Evolutionary conservation across 768 basidiomycete species (phyloP).

Genomic region (Mycena metata): DNA sequence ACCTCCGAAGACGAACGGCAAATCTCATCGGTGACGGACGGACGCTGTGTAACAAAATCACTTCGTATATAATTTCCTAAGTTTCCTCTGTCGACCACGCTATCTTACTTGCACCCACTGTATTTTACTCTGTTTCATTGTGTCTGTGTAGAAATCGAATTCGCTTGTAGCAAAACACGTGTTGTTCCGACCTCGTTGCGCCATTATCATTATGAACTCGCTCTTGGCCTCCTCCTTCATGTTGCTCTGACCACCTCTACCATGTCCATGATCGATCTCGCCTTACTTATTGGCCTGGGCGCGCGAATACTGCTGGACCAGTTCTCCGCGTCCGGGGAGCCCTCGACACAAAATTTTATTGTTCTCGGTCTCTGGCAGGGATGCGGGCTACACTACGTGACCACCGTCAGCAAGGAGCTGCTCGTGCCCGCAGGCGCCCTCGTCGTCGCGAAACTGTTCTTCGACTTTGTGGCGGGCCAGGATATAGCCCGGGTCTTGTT

Average conservation of each 20-base stretch:
- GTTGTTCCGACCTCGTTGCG: constrained; percentile 3
- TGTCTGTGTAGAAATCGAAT: constrained; percentile 37
- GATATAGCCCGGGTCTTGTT: constrained; percentile 70
- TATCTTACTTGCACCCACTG: constrained; percentile 34
- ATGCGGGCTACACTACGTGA: constrained; percentile 77
- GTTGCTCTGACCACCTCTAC: background rate
- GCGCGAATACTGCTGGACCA: constrained; percentile 78
- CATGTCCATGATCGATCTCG: constrained; percentile 41
- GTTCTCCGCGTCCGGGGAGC: constrained; percentile 60
- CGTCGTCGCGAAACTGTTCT: constrained; percentile 71
- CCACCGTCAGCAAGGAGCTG: constrained; percentile 66
- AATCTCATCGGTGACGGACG: constrained; percentile 66
- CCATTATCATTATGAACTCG: too few species aligned
- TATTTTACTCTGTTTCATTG: constrained; percentile 29
- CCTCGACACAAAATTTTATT: constrained; percentile 69
- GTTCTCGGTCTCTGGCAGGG: constrained; percentile 84
- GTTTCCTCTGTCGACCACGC: constrained; percentile 22
- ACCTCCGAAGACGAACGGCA: constrained; percentile 53
- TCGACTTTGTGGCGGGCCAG: constrained; percentile 70
- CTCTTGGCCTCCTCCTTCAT: constrained; percentile 2
- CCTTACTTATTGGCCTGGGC: constrained; percentile 81
- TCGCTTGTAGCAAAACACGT: constrained; percentile 25
- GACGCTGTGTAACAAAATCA: constrained; percentile 7
- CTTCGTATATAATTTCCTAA: constrained; percentile 30
- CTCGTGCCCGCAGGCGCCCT: constrained; percentile 68